Conservation (phyloP, 1,284 basidiomycete species). For the Rhodotorula sp. region DNA sequence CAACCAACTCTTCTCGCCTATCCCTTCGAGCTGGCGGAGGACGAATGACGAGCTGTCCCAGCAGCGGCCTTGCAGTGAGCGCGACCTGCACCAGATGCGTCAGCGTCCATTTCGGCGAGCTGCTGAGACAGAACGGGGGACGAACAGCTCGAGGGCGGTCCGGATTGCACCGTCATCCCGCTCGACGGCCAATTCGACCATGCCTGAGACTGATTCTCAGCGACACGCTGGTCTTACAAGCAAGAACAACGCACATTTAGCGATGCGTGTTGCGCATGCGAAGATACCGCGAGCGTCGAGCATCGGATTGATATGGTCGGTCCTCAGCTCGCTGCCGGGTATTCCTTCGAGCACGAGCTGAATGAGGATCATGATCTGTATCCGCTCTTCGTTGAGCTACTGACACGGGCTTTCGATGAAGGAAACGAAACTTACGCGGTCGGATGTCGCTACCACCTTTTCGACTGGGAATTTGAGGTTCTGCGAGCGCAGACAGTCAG, state of each 20-base stretch:
- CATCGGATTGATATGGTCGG: slow-evolving; percentile 32
- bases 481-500: background rate
- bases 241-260: slow-evolving; percentile 21
- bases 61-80: slow-evolving; percentile 47
- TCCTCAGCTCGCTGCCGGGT: slow-evolving; percentile 35
- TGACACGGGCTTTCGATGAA: background rate
- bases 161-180: slow-evolving; percentile 34
- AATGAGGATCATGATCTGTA: slow-evolving; percentile 32
- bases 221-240: no score
- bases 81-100: slow-evolving; percentile 27
- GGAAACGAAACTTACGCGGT: slow-evolving; percentile 28
- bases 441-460: slow-evolving; percentile 35
- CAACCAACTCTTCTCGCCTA: slow-evolving; percentile 46
- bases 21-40: slow-evolving; percentile 49
- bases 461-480: slow-evolving; percentile 36
- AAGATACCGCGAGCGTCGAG: slow-evolving; percentile 35
- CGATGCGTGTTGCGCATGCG: slow-evolving; percentile 35
- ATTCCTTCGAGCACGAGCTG: slow-evolving; percentile 39
- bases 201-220: slow-evolving; percentile 7
- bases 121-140: background rate
- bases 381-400: no score
- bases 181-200: slow-evolving; percentile 41
- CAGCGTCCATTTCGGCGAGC: background rate
- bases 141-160: slow-evolving; percentile 43
- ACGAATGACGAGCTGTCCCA: slow-evolving; percentile 49